These are phyloP conservation scores for Alternaria rosae DNA, from an alignment of 2,329 filamentous ascomycete species.

Conservation along the genomic window DNA sequence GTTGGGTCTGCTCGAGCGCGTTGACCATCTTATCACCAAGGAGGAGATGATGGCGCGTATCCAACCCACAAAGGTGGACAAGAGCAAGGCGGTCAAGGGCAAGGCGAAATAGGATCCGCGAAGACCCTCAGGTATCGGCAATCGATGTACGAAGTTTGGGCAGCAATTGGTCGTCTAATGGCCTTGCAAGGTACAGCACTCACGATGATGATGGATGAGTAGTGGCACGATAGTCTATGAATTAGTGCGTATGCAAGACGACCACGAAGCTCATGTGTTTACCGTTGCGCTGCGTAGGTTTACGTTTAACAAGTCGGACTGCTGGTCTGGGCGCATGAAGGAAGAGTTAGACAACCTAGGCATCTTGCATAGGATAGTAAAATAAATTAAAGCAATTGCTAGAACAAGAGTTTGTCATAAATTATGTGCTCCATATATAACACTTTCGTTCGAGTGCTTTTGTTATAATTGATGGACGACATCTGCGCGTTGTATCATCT, in stretches of 20 bases:
- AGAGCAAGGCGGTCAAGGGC: slow-evolving; percentile 49
- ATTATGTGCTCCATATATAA: background rate
- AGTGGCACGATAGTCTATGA: background rate
- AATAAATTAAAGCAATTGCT: background rate
- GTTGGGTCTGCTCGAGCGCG: slow-evolving; percentile 82
- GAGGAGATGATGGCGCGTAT: slow-evolving; percentile 99
- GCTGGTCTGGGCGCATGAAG: background rate
- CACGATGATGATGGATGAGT: slow-evolving; percentile 6
- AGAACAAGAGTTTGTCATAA: background rate
- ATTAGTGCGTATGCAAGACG: background rate
- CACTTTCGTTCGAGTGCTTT: background rate
- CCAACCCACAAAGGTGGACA: slow-evolving; percentile 67
- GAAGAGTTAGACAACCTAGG: background rate
- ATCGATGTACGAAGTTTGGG: slow-evolving; percentile 21
- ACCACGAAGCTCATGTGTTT: background rate
- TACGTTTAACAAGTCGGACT: background rate
- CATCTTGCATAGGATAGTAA: background rate
- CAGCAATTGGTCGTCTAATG: background rate
- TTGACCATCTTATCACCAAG: slow-evolving; percentile 98
- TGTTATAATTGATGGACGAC: background rate
- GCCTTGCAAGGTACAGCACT: background rate
- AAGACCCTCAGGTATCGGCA: slow-evolving; percentile 7
- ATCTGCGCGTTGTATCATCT: background rate
- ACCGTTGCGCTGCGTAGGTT: background rate
- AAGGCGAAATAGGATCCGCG: slow-evolving; percentile 37